Evolutionary conservation across 2,329 filamentous ascomycete species (phyloP).

Genomic region (Thermothelomyces thermophilus): DNA sequence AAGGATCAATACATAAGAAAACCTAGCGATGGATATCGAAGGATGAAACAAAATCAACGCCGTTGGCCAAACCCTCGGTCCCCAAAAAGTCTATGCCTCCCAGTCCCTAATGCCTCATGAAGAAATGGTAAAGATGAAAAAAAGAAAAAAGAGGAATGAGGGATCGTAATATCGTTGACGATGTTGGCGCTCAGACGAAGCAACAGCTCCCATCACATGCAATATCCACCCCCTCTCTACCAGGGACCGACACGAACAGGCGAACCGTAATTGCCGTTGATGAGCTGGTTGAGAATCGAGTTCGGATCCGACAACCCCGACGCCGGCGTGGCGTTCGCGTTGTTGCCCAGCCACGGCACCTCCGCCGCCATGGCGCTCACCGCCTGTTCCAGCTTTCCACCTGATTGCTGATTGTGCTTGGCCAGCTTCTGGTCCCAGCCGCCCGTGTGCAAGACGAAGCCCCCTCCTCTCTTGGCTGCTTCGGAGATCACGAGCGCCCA

Average conservation of each 20-base stretch:
- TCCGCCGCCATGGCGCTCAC: constrained; percentile 68
- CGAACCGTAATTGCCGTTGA: constrained; percentile 53
- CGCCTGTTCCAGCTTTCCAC: constrained; percentile 72
- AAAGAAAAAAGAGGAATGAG: constrained; percentile 14
- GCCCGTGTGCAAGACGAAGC: constrained; percentile 80
- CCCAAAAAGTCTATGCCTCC: constrained; percentile 21
- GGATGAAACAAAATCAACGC: constrained; percentile 15
- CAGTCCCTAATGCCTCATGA: constrained; percentile 11
- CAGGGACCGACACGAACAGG: constrained; percentile 58
- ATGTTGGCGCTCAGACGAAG: background rate
- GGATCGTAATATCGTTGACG: constrained; percentile 11
- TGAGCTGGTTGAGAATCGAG: constrained; percentile 56
- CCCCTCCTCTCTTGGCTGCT: constrained; percentile 82
- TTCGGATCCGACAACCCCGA: constrained; percentile 38
- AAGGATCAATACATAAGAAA: constrained; percentile 9
- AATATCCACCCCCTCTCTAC: constrained; percentile 34
- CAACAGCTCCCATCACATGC: background rate
- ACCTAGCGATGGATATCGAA: constrained; percentile 17
- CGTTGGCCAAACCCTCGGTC: constrained; percentile 7
- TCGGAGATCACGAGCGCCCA: constrained; percentile 91
- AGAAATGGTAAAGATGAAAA: too few relatives aligned
- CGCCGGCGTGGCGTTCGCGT: constrained; percentile 24
- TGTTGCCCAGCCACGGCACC: constrained; percentile 68
- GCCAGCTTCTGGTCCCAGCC: constrained; percentile 86
- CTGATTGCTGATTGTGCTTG: constrained; percentile 82